phyloP scores from a whole-genome alignment of 805 yeast genomes.

The Starmerella cellae region DNA sequence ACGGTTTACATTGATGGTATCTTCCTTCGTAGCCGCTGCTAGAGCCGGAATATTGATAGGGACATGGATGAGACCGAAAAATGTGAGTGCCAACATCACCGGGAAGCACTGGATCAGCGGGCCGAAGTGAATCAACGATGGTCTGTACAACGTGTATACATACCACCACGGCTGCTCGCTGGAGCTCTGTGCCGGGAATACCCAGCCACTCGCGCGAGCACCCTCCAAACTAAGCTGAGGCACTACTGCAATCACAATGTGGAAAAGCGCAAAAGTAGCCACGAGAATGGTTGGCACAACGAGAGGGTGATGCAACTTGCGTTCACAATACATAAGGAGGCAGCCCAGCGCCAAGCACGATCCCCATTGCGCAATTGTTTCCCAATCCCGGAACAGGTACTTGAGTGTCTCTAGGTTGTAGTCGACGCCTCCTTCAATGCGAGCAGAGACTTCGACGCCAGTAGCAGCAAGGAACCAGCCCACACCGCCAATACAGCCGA shows the following conservation, averaged over 20 bases:
- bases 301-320: constrained; percentile 47
- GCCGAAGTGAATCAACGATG: constrained; percentile 61
- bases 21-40: constrained; percentile 77
- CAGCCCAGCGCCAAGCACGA: constrained; percentile 55
- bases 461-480: constrained; percentile 85
- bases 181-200: constrained; percentile 49
- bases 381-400: constrained; percentile 32
- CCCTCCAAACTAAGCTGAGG: constrained; percentile 50
- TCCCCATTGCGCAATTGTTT: constrained; percentile 50
- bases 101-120: constrained; percentile 60
- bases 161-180: constrained; percentile 70
- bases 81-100: constrained; percentile 88
- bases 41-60: constrained; percentile 97
- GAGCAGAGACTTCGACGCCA: constrained; percentile 80
- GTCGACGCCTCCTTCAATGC: constrained; percentile 58
- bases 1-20: constrained; percentile 70
- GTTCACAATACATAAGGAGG: constrained; percentile 49
- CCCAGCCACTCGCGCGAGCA: constrained; percentile 72
- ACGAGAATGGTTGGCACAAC: constrained; percentile 75
- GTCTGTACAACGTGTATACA: constrained; percentile 62
- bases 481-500: constrained; percentile 97
- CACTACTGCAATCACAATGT: constrained; percentile 46
- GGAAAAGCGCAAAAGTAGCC: constrained; percentile 54
- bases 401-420: constrained; percentile 43
- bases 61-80: constrained; percentile 89